phyloP scores from a whole-genome alignment of 257 asterid species.

The Striga asiatica region DNA sequence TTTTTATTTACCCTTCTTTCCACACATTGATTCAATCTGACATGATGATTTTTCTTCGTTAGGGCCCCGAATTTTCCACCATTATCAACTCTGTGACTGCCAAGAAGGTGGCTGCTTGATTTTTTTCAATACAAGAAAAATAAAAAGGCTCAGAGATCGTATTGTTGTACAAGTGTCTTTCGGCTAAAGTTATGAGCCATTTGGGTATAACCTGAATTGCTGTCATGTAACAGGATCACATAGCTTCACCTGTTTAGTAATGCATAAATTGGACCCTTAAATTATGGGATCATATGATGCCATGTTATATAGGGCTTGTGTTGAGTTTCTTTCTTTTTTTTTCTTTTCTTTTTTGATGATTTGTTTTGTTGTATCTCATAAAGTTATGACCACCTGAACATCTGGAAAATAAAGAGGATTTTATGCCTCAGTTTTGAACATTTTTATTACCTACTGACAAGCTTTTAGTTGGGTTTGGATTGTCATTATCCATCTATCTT shows the following conservation, averaged over 20 bases:
- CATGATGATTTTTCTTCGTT: conserved; percentile 14
- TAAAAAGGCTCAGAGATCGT: conserved; percentile 22
- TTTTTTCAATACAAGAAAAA: background rate
- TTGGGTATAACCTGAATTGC: no score
- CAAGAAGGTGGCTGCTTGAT: conserved; percentile 87
- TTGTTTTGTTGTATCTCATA: conserved; percentile 14
- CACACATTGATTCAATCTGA: conserved; percentile 5
- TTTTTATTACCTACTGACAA: no score
- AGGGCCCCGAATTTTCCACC: conserved; percentile 95
- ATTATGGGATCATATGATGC: background rate
- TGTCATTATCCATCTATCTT: no score
- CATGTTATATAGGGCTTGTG: conserved; percentile 5
- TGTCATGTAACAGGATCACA: no score
- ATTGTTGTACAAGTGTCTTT: conserved; percentile 3
- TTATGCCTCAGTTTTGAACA: conserved; percentile 26
- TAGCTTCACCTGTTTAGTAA: background rate
- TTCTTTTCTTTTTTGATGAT: background rate
- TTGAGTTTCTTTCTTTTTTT: background rate
- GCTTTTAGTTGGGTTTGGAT: no score
- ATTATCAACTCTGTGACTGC: conserved; percentile 86
- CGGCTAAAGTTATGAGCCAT: conserved; percentile 11
- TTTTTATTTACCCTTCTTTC: no score
- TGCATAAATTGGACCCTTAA: background rate
- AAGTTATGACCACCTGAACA: background rate
- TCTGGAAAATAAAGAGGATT: conserved; percentile 1